These are phyloP conservation scores for Eucalyptus coolabah DNA, from an alignment of 345 rosid genomes.

Conservation along the genomic window DNA sequence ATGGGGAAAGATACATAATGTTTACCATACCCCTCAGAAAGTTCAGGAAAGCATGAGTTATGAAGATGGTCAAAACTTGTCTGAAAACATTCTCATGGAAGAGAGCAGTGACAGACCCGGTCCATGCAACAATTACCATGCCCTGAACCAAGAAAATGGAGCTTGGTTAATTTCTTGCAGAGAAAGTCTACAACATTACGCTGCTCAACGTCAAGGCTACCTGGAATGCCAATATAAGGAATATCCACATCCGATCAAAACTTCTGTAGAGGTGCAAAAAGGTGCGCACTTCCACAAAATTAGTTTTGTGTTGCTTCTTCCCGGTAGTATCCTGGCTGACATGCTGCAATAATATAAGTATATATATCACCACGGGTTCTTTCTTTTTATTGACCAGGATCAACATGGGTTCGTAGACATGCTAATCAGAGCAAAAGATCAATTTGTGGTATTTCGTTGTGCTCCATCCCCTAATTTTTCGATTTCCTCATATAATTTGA, in stretches of 20 bases:
- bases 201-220: slow-evolving; percentile 15
- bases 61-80: slow-evolving; percentile 65
- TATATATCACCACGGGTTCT: neutral
- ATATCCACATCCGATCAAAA: slow-evolving; percentile 99
- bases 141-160: slow-evolving; percentile 36
- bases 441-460: neutral
- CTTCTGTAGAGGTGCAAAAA: slow-evolving; percentile 92
- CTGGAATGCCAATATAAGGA: slow-evolving; percentile 84
- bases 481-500: neutral
- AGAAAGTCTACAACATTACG: neutral
- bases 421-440: neutral
- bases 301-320: slow-evolving; percentile 75
- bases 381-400: neutral
- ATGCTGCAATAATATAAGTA: slow-evolving; percentile 25
- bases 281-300: slow-evolving; percentile 97
- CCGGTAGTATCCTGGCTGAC: slow-evolving; percentile 30
- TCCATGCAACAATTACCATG: slow-evolving; percentile 90
- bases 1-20: neutral
- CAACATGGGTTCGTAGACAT: neutral
- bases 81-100: slow-evolving; percentile 53
- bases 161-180: neutral
- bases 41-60: slow-evolving; percentile 84
- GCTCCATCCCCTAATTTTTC: neutral
- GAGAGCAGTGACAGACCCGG: slow-evolving; percentile 55
- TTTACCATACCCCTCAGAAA: slow-evolving; percentile 55